These are phyloP conservation scores for Eucalyptus dawsonii DNA, from an alignment of 345 rosid species.

Conservation along the genomic window DNA sequence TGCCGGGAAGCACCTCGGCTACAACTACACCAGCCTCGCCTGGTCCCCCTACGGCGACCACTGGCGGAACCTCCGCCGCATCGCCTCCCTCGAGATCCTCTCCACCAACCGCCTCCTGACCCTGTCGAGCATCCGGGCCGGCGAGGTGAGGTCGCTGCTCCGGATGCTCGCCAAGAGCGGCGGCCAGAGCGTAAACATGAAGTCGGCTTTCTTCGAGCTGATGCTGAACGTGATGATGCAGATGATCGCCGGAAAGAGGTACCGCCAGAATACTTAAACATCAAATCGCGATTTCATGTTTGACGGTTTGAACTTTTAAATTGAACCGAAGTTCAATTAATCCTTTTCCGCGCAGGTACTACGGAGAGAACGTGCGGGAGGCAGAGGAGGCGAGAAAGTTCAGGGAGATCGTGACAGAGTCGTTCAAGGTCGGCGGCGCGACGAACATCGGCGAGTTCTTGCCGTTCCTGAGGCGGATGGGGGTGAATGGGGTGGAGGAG, in stretches of 20 bases:
- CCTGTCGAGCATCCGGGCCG: neutral
- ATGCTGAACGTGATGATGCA: conserved; percentile 25
- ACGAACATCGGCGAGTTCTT: conserved; percentile 26
- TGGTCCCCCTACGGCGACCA: conserved; percentile 11
- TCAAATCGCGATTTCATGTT: neutral
- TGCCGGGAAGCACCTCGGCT: neutral
- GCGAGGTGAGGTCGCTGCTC: conserved; percentile 6
- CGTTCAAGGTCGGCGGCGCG: conserved; percentile 5
- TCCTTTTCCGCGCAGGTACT: neutral
- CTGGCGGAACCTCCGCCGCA: conserved; percentile 7
- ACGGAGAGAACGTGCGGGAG: conserved; percentile 11
- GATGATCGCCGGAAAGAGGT: conserved; percentile 38
- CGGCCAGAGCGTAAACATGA: conserved; percentile 8
- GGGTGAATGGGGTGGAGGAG: neutral
- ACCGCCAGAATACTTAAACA: neutral
- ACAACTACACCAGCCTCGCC: conserved; percentile 5
- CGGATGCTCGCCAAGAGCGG: neutral
- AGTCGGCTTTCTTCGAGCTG: conserved; percentile 6
- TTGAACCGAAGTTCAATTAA: neutral
- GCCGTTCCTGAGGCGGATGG: conserved; percentile 18
- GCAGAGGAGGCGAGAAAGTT: conserved; percentile 17
- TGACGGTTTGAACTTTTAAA: neutral
- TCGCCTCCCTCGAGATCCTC: conserved; percentile 7
- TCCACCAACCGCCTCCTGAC: conserved; percentile 6
- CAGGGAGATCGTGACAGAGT: conserved; percentile 12